Evolutionary conservation across 2,329 filamentous ascomycete genomes (phyloP).

Genomic region (Fusarium sp.): DNA sequence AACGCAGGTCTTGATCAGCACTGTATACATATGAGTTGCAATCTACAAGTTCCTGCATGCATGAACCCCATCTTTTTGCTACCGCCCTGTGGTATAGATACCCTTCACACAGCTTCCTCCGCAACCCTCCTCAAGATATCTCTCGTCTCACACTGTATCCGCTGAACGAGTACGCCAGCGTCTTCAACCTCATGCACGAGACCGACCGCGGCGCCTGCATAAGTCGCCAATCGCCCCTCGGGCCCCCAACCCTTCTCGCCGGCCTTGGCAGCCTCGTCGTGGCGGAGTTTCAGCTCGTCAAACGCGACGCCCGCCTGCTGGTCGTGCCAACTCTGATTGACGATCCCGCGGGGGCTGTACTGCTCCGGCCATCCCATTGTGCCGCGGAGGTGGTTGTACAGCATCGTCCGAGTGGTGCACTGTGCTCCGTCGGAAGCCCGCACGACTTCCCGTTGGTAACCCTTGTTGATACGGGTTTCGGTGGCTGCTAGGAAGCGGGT

Average conservation of each 20-base stretch:
- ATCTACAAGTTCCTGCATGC: neutral
- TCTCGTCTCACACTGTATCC: slow-evolving; percentile 45
- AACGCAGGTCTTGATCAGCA: neutral
- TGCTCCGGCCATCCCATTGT: slow-evolving; percentile 54
- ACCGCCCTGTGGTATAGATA: neutral
- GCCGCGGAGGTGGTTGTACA: slow-evolving; percentile 59
- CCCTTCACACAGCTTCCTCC: neutral
- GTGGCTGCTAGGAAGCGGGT: slow-evolving; percentile 69
- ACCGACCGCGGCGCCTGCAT: slow-evolving; percentile 60
- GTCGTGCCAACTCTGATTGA: slow-evolving; percentile 54
- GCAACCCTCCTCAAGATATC: slow-evolving; percentile 8
- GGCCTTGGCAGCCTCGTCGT: slow-evolving; percentile 49
- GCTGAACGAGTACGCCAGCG: slow-evolving; percentile 53
- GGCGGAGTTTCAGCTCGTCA: slow-evolving; percentile 56
- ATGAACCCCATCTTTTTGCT: neutral
- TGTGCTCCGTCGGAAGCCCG: slow-evolving; percentile 53
- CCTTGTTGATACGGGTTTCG: slow-evolving; percentile 54
- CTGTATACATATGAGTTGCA: neutral
- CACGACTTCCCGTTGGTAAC: slow-evolving; percentile 57
- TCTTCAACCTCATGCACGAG: slow-evolving; percentile 54
- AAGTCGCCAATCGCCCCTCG: slow-evolving; percentile 61
- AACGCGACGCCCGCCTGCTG: slow-evolving; percentile 53
- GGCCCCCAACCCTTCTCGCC: slow-evolving; percentile 61
- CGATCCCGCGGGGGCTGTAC: slow-evolving; percentile 54
- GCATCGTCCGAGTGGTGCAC: slow-evolving; percentile 54